Evolutionary conservation across 2,329 filamentous ascomycete genomes (phyloP), one percentile per base, ranked within the genome.

Genomic region (Davidsoniella australis): DNA sequence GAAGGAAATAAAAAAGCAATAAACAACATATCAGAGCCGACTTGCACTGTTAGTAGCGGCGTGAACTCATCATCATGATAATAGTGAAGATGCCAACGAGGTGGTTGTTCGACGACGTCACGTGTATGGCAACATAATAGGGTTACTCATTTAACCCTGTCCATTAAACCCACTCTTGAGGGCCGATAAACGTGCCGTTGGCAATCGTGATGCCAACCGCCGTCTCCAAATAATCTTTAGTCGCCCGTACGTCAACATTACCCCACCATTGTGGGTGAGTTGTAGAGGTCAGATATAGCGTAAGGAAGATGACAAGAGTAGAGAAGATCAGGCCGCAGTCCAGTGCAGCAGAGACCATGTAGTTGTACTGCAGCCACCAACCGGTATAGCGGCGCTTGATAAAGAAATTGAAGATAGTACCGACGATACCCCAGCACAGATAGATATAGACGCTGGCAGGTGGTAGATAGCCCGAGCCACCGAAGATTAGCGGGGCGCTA

Each of bases 281-380:
- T 7, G 70, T 68, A 33, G 68, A 65, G 2, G 78, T 78, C 55
- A 85, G 60, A 50, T 77, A 75, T 24, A 86, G 64, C 1, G 76
- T 71, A 56, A 83, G 75, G 66, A 86, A 83, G 51, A 85, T 79
- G 51, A 85, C 61, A 36, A 86, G 71, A 0, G 79, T 80, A 33
- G 71, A 73, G 17, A 85, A 61, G 10, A 79, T 75, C 4, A 84
- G 68, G 4, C 81, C 81, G 45, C 73, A 74, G 60, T 85, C 82
- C 37, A 86, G 65, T 1, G 77, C 82, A 0, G 81, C 81, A 17
- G 80, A 83, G 0, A 79, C 76, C 58, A 85, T 71, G 60, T 85
- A 86, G 66, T 86, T 85, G 66, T 84, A 86, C 61, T 80, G 76
- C 61, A 81, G 67, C 82, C 82, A 86, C 82, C 81, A 85, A 33